Percentiles rank a stretch among this genome's conserved stretches.
Conservation (phyloP, 2,329 filamentous ascomycete species). For the Scytalidium lignicola region DNA sequence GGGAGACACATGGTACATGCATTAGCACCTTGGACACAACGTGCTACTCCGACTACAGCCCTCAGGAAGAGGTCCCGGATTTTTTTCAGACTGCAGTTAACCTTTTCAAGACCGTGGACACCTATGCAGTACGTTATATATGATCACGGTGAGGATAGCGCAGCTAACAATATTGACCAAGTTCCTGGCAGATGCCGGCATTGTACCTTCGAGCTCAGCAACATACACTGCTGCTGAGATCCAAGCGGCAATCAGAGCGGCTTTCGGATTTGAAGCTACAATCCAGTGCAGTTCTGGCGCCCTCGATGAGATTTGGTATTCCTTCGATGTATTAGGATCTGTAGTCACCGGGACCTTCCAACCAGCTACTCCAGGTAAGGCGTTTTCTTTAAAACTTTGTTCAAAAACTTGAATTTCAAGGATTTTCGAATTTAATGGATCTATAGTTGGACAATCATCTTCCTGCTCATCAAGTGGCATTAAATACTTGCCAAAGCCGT, state of each 20-base stretch:
- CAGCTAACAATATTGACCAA: slow-evolving; percentile 11
- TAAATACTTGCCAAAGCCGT: slow-evolving; percentile 40
- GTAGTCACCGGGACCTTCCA: slow-evolving; percentile 37
- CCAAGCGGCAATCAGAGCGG: slow-evolving; percentile 32
- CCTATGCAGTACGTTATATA: slow-evolving; percentile 37
- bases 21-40: slow-evolving; percentile 58
- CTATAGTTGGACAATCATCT: background rate
- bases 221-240: slow-evolving; percentile 34
- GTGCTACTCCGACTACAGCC: slow-evolving; percentile 57
- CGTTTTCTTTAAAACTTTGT: background rate
- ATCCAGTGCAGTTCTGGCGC: slow-evolving; percentile 38
- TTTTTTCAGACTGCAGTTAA: slow-evolving; percentile 60
- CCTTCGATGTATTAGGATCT: slow-evolving; percentile 43
- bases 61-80: slow-evolving; percentile 59
- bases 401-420: too few relatives aligned
- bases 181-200: slow-evolving; percentile 54
- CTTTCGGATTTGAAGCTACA: slow-evolving; percentile 38
- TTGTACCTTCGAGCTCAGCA: slow-evolving; percentile 35
- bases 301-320: slow-evolving; percentile 46
- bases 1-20: slow-evolving; percentile 65
- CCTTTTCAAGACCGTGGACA: slow-evolving; percentile 59
- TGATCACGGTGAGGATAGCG: background rate
- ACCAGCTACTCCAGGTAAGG: slow-evolving; percentile 23
- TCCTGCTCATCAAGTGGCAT: slow-evolving; percentile 58
- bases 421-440: background rate